Evolutionary conservation across 495 filamentous ascomycete genomes (phyloP).

Genomic region (Annulohypoxylon moriforme): DNA sequence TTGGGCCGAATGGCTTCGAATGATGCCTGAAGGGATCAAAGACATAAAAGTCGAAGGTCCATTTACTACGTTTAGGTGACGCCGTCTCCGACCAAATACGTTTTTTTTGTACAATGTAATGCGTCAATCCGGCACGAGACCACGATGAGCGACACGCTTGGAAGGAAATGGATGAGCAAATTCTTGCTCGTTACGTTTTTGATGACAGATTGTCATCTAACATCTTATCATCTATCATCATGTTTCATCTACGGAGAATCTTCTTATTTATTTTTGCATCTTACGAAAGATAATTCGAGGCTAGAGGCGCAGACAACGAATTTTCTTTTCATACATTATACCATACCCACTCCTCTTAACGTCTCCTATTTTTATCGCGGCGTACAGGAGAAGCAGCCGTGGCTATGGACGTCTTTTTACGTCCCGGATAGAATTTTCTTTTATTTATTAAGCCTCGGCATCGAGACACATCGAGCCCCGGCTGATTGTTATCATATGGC

Average conservation of each 20-base stretch:
- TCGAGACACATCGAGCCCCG: conserved; percentile 3
- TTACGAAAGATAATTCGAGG: conserved; percentile 28
- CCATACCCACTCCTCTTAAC: conserved; percentile 38
- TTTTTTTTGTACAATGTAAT: conserved; percentile 36
- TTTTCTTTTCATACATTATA: conserved; percentile 32
- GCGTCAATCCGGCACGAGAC: conserved; percentile 40
- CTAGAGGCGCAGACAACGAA: conserved; percentile 31
- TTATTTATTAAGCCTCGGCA: conserved; percentile 21
- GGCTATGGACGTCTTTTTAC: conserved; percentile 17
- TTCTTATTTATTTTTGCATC: conserved; percentile 28
- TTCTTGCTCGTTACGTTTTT: conserved; percentile 35
- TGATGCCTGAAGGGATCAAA: conserved; percentile 61
- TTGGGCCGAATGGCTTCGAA: conserved; percentile 63
- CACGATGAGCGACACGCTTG: conserved; percentile 41
- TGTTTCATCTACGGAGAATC: conserved; percentile 27
- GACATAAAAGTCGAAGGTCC: conserved; percentile 61
- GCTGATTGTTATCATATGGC: conserved; percentile 13
- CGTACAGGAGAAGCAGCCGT: conserved; percentile 25
- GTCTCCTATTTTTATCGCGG: conserved; percentile 24
- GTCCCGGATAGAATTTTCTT: conserved; percentile 29
- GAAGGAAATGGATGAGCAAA: conserved; percentile 33
- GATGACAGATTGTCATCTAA: conserved; percentile 17
- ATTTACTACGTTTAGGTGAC: conserved; percentile 60
- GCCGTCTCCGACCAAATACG: conserved; percentile 32
- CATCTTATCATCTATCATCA: conserved; percentile 28